Conservation (phyloP, 441 rosid species). For the Sinapis alba region DNA sequence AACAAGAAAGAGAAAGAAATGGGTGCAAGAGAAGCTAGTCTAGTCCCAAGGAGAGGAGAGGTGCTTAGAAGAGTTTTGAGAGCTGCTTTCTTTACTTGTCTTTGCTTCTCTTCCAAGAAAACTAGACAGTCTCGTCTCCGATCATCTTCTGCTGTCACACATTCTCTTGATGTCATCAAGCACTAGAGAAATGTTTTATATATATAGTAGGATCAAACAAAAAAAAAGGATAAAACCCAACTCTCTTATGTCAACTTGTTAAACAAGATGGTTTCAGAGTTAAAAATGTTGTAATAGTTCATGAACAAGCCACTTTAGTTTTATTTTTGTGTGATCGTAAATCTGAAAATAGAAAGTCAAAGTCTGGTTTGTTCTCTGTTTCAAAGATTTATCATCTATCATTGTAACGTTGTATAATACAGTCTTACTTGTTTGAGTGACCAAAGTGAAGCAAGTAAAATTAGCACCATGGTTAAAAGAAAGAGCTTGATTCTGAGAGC, state of each 20-base stretch:
- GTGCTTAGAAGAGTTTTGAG: constrained; percentile 47
- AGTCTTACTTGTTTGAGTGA: neutral
- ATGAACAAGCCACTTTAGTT: neutral
- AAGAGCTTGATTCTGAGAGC: neutral
- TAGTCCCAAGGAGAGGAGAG: constrained; percentile 56
- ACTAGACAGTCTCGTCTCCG: neutral
- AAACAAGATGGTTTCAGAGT: neutral
- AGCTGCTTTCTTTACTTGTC: constrained; percentile 28
- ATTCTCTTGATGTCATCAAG: constrained; percentile 32
- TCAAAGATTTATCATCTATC: constrained; percentile 1
- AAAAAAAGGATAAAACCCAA: neutral
- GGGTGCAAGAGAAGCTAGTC: constrained; percentile 39
- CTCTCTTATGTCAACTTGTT: neutral
- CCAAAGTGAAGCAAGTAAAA: neutral
- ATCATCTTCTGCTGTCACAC: constrained; percentile 25
- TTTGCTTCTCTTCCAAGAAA: constrained; percentile 28
- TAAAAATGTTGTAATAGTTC: neutral
- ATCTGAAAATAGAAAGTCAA: neutral
- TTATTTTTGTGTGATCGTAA: neutral
- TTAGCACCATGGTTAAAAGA: neutral
- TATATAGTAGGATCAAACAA: neutral
- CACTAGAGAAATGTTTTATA: neutral
- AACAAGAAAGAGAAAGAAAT: neutral
- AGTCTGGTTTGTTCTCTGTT: neutral
- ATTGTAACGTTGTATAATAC: constrained; percentile 1